Base-by-base conservation (phyloP, 2,329 filamentous ascomycete genomes). In the Exophiala dermatitidis region DNA sequence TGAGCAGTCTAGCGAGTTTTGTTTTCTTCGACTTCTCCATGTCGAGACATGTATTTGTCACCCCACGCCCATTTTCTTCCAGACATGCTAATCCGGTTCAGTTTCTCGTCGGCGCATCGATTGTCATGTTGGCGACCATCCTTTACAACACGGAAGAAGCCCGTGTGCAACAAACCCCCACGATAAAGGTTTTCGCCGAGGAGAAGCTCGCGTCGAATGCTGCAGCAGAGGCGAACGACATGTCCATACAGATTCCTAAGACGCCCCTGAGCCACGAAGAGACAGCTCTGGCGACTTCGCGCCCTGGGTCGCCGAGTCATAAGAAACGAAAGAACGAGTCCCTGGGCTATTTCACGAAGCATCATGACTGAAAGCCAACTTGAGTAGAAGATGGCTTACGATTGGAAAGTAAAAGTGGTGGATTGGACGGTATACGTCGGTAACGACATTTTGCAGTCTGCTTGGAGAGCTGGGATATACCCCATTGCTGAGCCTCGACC, bases 1-100 rank as follows among this genome's bases (percentile, higher is more conserved):
- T 96, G 46, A 94, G 88, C 67, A 90, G 90, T 59, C 61, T 96
- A 9, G 87, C 88, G 48, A 95, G 90, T 66, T 79, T 95, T 1
- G 84, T 82, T 71, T 85, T 95, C 60, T 95, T 97, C 67, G 79
- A 90, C 46, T 88, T 95, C 61, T 71, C 82, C 45, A 79, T 93
- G 41, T 87, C 85, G 1, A 65, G 77, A 29, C 81, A 82, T 60
- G 89, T 94, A 79, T 73, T 86, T 76, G 12, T 12, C 12, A 9
- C n/a, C 28, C 52, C 31, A 29, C 42, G 46, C 32, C 19, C 37
- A 50, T 9, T 31, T 31, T 8, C 40, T 6, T 9, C 26, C 8
- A 10, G 10, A 19, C 38, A n/a, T 8, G 46, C 48, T 48, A 55
- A 44, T 48, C 43, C 8, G 5, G 37, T 48, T 12, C 62, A 96